phyloP scores from a whole-genome alignment of 768 basidiomycete species.

The Clavulina sp. region DNA sequence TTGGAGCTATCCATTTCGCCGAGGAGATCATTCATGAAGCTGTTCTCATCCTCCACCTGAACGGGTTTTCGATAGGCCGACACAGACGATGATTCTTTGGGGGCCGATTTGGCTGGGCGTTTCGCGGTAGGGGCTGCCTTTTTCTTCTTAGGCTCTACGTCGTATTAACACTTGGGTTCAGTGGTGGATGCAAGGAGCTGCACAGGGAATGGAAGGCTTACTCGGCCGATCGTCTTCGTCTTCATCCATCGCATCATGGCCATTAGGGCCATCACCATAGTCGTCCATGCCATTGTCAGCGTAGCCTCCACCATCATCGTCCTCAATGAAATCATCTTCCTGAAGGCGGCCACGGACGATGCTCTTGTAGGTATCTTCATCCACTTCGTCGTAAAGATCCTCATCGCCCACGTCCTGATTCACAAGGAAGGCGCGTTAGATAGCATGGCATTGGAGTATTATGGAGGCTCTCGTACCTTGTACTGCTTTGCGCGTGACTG shows the following conservation, averaged over 20 bases:
- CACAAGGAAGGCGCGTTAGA: neutral
- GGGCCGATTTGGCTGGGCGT: conserved; percentile 29
- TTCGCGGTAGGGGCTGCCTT: conserved; percentile 21
- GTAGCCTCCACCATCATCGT: conserved; percentile 83
- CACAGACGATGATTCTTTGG: conserved; percentile 34
- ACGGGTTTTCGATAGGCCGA: conserved; percentile 65
- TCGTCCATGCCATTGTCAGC: conserved; percentile 96
- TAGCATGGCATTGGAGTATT: neutral
- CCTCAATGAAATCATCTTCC: conserved; percentile 85
- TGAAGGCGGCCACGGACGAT: conserved; percentile 74
- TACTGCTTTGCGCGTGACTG: neutral
- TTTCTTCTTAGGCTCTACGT: conserved; percentile 26
- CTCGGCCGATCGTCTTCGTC: conserved; percentile 38
- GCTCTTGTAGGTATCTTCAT: conserved; percentile 42
- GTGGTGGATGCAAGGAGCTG: neutral
- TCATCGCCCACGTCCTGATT: neutral
- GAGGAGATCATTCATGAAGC: conserved; percentile 75
- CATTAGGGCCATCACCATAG: conserved; percentile 32
- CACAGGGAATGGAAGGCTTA: conserved; percentile 24
- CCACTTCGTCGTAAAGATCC: conserved; percentile 14
- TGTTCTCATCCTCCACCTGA: conserved; percentile 64
- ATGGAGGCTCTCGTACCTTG: neutral
- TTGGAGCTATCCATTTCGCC: conserved; percentile 42
- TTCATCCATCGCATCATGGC: conserved; percentile 24
- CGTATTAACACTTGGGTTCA: too few species aligned